A percentile compares a stretch with the other conserved stretches of the same genome.
These are phyloP conservation scores for Pyrus betulifolia DNA, from an alignment of 306 rosid species.

Conservation along the genomic window DNA sequence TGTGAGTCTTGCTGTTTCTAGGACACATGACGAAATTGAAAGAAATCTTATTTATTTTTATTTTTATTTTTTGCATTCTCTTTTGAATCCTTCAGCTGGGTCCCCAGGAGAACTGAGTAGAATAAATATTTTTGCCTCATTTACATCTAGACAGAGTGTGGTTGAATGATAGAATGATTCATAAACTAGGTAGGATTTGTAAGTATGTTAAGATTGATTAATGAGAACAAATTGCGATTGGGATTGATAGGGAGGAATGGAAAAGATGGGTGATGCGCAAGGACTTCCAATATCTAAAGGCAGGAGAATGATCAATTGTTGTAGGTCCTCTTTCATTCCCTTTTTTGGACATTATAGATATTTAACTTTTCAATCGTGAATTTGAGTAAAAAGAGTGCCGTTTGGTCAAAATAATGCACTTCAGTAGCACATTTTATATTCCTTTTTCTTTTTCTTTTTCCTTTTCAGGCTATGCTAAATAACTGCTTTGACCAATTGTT, in stretches of 20 bases:
- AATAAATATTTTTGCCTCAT: neutral
- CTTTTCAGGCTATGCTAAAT: neutral
- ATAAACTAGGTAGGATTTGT: conserved; percentile 36
- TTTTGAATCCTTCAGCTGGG: neutral
- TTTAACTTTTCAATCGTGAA: conserved; percentile 7
- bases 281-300: conserved; percentile 45
- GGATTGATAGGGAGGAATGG: conserved; percentile 82
- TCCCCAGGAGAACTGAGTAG: neutral
- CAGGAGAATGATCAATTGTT: conserved; percentile 49
- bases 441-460: neutral
- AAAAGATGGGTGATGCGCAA: conserved; percentile 80
- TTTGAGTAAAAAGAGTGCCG: neutral
- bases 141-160: conserved; percentile 7
- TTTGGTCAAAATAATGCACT: neutral
- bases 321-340: conserved; percentile 52
- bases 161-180: conserved; percentile 22
- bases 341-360: conserved; percentile 19
- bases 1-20: conserved; percentile 92
- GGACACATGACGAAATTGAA: conserved; percentile 36
- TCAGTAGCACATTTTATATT: neutral
- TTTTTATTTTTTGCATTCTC: neutral
- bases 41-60: neutral
- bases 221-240: conserved; percentile 58
- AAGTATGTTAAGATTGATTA: conserved; percentile 44
- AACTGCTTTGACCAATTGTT: neutral